These are phyloP conservation scores for Zygotorulaspora sp. DNA, from an alignment of 805 yeast genomes.

Conservation along the genomic window DNA sequence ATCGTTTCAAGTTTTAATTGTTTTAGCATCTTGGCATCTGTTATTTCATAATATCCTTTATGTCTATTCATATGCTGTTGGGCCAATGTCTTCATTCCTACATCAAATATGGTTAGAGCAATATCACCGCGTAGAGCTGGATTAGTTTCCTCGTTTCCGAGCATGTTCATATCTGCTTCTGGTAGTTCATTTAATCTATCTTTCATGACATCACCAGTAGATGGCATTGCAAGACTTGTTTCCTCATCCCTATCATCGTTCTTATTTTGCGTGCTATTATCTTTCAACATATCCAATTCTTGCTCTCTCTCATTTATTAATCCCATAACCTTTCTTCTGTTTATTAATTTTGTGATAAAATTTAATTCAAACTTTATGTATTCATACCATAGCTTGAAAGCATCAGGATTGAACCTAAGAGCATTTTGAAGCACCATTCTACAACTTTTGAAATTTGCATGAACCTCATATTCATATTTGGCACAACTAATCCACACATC, in stretches of 20 bases:
- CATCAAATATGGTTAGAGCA: conserved; percentile 64
- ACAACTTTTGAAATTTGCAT: conserved; percentile 85
- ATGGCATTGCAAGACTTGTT: conserved; percentile 45
- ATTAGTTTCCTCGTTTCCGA: conserved; percentile 81
- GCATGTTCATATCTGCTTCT: conserved; percentile 77
- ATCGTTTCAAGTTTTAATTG: conserved; percentile 26
- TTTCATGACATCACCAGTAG: conserved; percentile 51
- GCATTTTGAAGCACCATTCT: conserved; percentile 81
- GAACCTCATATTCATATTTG: conserved; percentile 83
- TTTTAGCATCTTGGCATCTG: conserved; percentile 35
- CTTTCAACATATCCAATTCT: conserved; percentile 42
- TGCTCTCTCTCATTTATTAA: conserved; percentile 72
- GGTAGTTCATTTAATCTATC: conserved; percentile 70
- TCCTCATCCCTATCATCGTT: conserved; percentile 34
- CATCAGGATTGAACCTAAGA: conserved; percentile 75
- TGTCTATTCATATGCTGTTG: conserved; percentile 31
- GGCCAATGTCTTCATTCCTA: conserved; percentile 50
- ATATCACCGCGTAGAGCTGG: conserved; percentile 75
- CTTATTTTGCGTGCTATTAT: conserved; percentile 25
- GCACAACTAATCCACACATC: conserved; percentile 95
- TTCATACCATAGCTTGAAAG: conserved; percentile 69
- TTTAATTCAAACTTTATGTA: conserved; percentile 85
- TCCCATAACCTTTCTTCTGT: conserved; percentile 79
- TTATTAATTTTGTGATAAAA: conserved; percentile 75
- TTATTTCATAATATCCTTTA: conserved; percentile 31